Conservation (phyloP, 2,329 filamentous ascomycete species). For the Aspergillus brasiliensis region DNA sequence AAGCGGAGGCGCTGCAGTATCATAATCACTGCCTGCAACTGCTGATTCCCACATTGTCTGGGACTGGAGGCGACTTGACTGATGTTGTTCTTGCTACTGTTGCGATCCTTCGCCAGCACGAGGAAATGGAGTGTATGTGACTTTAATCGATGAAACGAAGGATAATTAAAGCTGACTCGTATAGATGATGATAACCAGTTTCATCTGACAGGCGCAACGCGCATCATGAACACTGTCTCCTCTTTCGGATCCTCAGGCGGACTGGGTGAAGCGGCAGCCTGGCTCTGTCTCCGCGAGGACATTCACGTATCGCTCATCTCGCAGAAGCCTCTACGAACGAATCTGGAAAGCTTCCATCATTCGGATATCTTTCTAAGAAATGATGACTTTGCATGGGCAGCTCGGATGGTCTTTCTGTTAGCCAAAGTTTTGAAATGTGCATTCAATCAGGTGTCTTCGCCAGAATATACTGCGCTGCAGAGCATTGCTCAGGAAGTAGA, state of each 20-base stretch:
- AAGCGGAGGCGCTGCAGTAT: constrained; percentile 34
- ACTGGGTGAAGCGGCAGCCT: constrained; percentile 42
- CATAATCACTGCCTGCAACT: constrained; percentile 38
- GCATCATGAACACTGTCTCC: constrained; percentile 40
- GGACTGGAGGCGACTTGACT: constrained; percentile 22
- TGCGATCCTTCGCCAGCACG: constrained; percentile 38
- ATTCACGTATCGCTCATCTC: constrained; percentile 41
- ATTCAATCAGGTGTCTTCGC: constrained; percentile 14
- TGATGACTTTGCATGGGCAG: constrained; percentile 42
- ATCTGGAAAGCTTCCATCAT: constrained; percentile 36
- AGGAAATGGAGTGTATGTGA: constrained; percentile 35
- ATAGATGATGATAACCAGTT: constrained; percentile 36
- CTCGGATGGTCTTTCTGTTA: constrained; percentile 39
- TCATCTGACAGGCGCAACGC: constrained; percentile 39
- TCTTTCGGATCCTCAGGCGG: constrained; percentile 42
- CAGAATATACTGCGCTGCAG: neutral
- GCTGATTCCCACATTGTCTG: constrained; percentile 36
- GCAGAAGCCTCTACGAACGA: constrained; percentile 37
- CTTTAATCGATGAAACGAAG: neutral
- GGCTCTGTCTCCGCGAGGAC: constrained; percentile 43
- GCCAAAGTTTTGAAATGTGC: constrained; percentile 32
- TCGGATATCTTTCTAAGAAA: constrained; percentile 35
- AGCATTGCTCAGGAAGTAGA: constrained; percentile 21
- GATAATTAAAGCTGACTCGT: constrained; percentile 2
- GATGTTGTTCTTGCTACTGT: constrained; percentile 38